Evolutionary conservation across 2,329 filamentous ascomycete genomes (phyloP), one percentile per base, ranked within the genome.

Genomic region (Colletotrichum tofieldiae): DNA sequence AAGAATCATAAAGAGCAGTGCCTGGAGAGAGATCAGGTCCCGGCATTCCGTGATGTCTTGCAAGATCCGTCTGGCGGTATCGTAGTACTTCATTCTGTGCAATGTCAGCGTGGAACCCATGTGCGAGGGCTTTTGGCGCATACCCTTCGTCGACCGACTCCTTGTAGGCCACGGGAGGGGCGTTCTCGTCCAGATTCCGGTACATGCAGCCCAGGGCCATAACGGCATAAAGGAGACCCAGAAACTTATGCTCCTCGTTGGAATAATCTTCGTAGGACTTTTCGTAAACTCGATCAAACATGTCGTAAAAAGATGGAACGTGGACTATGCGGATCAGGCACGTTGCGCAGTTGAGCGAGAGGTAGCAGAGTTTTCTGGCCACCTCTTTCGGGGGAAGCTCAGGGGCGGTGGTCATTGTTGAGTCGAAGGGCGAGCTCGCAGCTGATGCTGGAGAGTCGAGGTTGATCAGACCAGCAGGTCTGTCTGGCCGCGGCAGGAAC

Each of bases 261-360:
- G 86, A 88, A 75, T 90, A 90, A 64, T 86, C 87, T 29, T 93
- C 89, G 12, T 88, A 85, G 1, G 93, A 86, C 29, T 86, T 90
- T 75, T 93, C 90, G 81, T 97, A 98, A 49, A 98, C 87, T 66
- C 88, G 88, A 75, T 98, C 92, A 74, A 98, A 88, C 77, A 90
- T 91, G 71, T 89, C 88, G 82, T 93, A 94, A 79, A 98, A 98
- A 0, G 90, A 90, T 0, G 95, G 95, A 61, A 93, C 86, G 78
- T 98, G 95, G 6, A 97, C 89, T 67, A 96, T 92, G 47, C 93
- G 90, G 29, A 90, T 81, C 1, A 91, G 81, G 71, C 87, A 89
- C 2, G 88, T 91, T 11, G 88, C 89, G 71, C 86, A 89, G 75
- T 86, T 86, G 18, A 91, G 79, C 0, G 88, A 86, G 75, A 88